Conservation (phyloP, 352 stramenopile genomes). For the Peronospora belbahrii region DNA sequence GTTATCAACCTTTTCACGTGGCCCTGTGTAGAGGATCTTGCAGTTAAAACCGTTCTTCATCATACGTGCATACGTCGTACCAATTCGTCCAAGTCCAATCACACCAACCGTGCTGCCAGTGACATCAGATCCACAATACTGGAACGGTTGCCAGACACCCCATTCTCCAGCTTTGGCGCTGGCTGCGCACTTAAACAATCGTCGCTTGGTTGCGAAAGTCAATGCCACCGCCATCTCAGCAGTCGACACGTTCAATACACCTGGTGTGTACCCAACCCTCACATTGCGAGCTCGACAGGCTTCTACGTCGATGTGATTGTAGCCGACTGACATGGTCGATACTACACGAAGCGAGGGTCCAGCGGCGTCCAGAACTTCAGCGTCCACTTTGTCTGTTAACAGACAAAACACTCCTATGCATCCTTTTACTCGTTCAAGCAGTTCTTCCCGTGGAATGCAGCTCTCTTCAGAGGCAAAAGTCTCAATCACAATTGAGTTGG, state of each 20-base stretch:
- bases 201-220: slow-evolving; percentile 56
- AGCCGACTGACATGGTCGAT: slow-evolving; percentile 85
- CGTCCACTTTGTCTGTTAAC: slow-evolving; percentile 63
- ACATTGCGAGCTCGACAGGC: slow-evolving; percentile 62
- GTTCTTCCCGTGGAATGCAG: slow-evolving; percentile 36
- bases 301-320: slow-evolving; percentile 87
- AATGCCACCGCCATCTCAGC: slow-evolving; percentile 68
- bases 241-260: slow-evolving; percentile 77
- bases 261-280: slow-evolving; percentile 74
- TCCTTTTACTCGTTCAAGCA: slow-evolving; percentile 39
- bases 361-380: slow-evolving; percentile 48
- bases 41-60: slow-evolving; percentile 78
- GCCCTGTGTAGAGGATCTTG: slow-evolving; percentile 74
- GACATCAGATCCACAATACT: slow-evolving; percentile 70
- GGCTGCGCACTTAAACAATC: slow-evolving; percentile 56
- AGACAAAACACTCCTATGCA: slow-evolving; percentile 58
- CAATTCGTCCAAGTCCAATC: slow-evolving; percentile 84
- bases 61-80: slow-evolving; percentile 73
- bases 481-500: slow-evolving; percentile 20
- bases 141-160: slow-evolving; percentile 75
- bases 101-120: slow-evolving; percentile 68
- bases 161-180: slow-evolving; percentile 68
- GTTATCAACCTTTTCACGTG: slow-evolving; percentile 47
- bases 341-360: slow-evolving; percentile 56
- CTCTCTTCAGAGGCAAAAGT: slow-evolving; percentile 23